Conservation (phyloP, 805 yeast species). For the Priceomyces fermenticarens region DNA sequence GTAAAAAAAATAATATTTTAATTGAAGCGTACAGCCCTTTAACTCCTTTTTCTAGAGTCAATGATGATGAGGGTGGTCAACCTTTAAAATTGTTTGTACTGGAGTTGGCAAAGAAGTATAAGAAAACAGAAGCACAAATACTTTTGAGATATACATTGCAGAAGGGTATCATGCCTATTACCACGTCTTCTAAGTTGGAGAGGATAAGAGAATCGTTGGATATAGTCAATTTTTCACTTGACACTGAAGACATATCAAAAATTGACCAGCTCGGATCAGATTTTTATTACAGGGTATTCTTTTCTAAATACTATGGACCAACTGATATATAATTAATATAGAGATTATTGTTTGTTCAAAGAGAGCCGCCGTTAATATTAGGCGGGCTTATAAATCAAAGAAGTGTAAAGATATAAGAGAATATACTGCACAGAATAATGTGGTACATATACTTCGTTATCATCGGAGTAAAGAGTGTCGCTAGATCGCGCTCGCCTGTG, state of each 20-base stretch:
- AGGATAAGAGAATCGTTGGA: slow-evolving; percentile 57
- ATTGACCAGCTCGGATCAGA: slow-evolving; percentile 27
- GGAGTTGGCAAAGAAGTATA: slow-evolving; percentile 52
- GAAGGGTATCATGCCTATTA: slow-evolving; percentile 64
- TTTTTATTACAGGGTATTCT: slow-evolving; percentile 19
- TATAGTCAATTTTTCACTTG: slow-evolving; percentile 53
- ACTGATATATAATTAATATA: too few relatives aligned
- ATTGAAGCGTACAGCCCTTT: slow-evolving; percentile 72
- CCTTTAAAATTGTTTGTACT: slow-evolving; percentile 27
- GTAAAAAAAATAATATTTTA: slow-evolving; percentile 47
- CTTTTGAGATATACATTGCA: slow-evolving; percentile 70
- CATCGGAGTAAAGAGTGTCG: too few relatives aligned
- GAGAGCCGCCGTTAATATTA: too few relatives aligned
- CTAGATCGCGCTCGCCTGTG: too few relatives aligned
- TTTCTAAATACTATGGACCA: too few relatives aligned
- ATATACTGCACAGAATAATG: too few relatives aligned
- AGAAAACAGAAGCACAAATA: slow-evolving; percentile 55
- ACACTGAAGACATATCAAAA: slow-evolving; percentile 41
- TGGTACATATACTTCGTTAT: too few relatives aligned
- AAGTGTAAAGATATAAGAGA: too few relatives aligned
- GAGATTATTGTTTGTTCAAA: too few relatives aligned
- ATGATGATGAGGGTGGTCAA: slow-evolving; percentile 30
- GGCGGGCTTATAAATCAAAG: too few relatives aligned
- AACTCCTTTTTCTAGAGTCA: slow-evolving; percentile 54
- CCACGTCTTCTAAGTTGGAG: slow-evolving; percentile 60